phyloP scores from a whole-genome alignment of 2,329 filamentous ascomycete species.

The Exserohilum rostratum region DNA sequence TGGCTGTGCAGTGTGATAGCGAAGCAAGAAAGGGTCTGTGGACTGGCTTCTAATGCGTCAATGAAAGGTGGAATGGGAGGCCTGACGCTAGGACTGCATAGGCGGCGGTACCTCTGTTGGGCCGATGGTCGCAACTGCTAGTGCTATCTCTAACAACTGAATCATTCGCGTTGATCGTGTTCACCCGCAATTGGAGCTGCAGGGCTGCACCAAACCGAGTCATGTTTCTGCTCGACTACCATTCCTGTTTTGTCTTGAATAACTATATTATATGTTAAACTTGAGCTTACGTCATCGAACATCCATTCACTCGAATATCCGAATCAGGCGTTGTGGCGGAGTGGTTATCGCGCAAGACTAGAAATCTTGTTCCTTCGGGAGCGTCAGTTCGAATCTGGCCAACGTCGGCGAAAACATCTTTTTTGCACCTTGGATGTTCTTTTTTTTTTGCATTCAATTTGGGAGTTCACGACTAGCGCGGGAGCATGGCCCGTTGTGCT shows the following conservation, averaged over 20 bases:
- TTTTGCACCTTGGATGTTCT: constrained; percentile 1
- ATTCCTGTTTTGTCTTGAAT: no score
- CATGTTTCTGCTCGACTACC: no score
- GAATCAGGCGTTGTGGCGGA: constrained; percentile 8
- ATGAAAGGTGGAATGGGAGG: not conserved
- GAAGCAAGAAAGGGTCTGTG: not conserved
- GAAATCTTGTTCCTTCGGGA: constrained; percentile 21
- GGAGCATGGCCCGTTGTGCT: no score
- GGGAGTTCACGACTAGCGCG: no score
- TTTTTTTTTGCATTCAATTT: not conserved
- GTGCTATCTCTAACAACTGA: not conserved
- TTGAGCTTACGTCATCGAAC: constrained; percentile 3
- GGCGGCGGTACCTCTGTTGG: no score
- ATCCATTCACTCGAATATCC: not conserved
- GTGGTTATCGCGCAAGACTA: constrained; percentile 20
- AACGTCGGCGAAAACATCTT: constrained; percentile 7
- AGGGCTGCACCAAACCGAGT: no score
- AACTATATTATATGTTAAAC: not conserved
- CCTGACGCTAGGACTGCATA: not conserved
- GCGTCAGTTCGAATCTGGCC: constrained; percentile 20
- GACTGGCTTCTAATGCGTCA: not conserved
- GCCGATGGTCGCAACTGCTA: not conserved
- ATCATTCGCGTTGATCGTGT: no score
- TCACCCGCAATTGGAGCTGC: no score
- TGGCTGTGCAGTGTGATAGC: not conserved